A percentile compares a stretch with the other conserved stretches of the same genome.
phyloP scores from a whole-genome alignment of 192 early-diverging fungal genomes.

The Coemansia sp. region DNA sequence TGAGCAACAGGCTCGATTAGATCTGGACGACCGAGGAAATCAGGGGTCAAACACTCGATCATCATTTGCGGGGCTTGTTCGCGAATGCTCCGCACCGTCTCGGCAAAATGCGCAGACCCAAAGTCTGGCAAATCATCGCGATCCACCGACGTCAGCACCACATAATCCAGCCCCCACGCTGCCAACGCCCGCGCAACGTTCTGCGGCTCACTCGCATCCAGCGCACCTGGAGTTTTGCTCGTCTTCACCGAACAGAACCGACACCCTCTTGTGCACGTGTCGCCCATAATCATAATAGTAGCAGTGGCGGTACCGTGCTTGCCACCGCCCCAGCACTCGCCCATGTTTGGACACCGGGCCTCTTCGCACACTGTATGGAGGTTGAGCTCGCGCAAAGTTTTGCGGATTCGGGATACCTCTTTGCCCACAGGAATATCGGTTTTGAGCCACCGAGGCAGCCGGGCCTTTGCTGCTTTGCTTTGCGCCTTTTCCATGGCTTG shows the following conservation, averaged over 20 bases:
- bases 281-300: constrained; percentile 99
- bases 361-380: constrained; percentile 98
- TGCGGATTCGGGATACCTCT: constrained; percentile 81
- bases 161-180: constrained; percentile 94
- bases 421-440: constrained; percentile 83
- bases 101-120: constrained; percentile 90
- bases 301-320: constrained; percentile 94
- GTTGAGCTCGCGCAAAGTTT: constrained; percentile 89
- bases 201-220: constrained; percentile 89
- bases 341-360: constrained; percentile 96
- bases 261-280: constrained; percentile 96
- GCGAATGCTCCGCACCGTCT: constrained; percentile 88
- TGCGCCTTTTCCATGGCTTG: constrained; percentile 36
- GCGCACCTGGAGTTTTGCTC: constrained; percentile 73
- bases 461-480: constrained; percentile 12
- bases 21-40: constrained; percentile 80
- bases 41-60: constrained; percentile 95
- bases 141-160: constrained; percentile 97
- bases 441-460: constrained; percentile 93
- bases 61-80: constrained; percentile 85
- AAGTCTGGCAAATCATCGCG: constrained; percentile 92
- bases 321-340: constrained; percentile 98
- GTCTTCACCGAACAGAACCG: constrained; percentile 99
- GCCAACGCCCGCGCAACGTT: constrained; percentile 90
- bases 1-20: constrained; percentile 78